phyloP scores from a whole-genome alignment of 2,329 filamentous ascomycete genomes.

The Ceratocystis papillata region DNA sequence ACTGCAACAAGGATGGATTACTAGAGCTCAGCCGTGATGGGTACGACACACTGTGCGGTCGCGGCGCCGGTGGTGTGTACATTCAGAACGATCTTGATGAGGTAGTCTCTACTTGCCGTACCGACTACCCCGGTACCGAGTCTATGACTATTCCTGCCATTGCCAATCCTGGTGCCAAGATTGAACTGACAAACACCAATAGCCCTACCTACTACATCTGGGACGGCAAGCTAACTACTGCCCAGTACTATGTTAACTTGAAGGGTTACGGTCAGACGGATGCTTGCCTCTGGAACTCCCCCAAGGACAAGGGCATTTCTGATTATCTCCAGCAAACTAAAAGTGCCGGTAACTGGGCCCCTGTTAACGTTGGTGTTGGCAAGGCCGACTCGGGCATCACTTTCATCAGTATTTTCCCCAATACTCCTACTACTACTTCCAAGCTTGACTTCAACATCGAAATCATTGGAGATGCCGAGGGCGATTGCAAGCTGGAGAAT shows the following conservation, averaged over 20 bases:
- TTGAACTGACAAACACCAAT: slow-evolving; percentile 64
- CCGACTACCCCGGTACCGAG: slow-evolving; percentile 91
- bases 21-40: slow-evolving; percentile 63
- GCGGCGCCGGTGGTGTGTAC: slow-evolving; percentile 57
- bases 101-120: slow-evolving; percentile 72
- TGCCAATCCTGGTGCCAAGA: slow-evolving; percentile 46
- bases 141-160: slow-evolving; percentile 70
- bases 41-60: slow-evolving; percentile 62
- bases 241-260: slow-evolving; percentile 96
- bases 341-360: slow-evolving; percentile 70
- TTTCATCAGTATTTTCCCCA: slow-evolving; percentile 77
- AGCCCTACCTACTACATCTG: slow-evolving; percentile 65
- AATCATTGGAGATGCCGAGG: slow-evolving; percentile 53
- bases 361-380: slow-evolving; percentile 75
- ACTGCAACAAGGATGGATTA: slow-evolving; percentile 62
- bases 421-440: slow-evolving; percentile 60
- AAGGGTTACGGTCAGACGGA: slow-evolving; percentile 54
- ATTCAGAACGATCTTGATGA: slow-evolving; percentile 63
- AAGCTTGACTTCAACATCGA: slow-evolving; percentile 68
- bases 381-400: slow-evolving; percentile 52
- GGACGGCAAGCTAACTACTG: slow-evolving; percentile 63
- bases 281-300: slow-evolving; percentile 63
- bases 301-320: slow-evolving; percentile 31
- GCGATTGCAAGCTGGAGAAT: slow-evolving; percentile 52
- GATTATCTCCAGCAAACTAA: too few relatives aligned